Conservation (phyloP, 768 basidiomycete genomes). For the Psilocybe azurescens region DNA sequence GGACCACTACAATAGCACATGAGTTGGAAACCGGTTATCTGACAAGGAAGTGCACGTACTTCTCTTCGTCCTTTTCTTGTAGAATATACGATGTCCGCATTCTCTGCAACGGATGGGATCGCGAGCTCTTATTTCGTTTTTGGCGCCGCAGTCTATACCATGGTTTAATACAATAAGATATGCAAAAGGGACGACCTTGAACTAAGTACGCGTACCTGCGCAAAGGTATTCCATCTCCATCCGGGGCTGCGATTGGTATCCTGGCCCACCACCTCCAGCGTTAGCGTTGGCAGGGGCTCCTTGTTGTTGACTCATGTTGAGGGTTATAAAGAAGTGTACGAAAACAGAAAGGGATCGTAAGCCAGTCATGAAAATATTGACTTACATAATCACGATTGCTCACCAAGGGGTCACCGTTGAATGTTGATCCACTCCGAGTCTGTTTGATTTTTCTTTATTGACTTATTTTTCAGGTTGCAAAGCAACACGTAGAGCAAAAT, state of each 20-base stretch:
- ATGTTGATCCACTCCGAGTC: neutral
- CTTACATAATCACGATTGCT: conserved; percentile 7
- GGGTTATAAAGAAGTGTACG: conserved; percentile 7
- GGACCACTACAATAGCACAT: conserved; percentile 60
- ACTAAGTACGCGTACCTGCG: conserved; percentile 60
- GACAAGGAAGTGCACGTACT: conserved; percentile 59
- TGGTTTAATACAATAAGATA: conserved; percentile 10
- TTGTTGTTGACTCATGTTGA: conserved; percentile 25
- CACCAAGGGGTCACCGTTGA: neutral
- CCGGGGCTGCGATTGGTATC: conserved; percentile 44
- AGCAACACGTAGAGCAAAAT: conserved; percentile 11
- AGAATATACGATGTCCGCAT: conserved; percentile 98
- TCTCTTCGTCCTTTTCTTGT: conserved; percentile 94
- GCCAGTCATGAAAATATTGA: neutral
- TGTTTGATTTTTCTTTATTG: neutral
- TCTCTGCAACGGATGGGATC: conserved; percentile 96
- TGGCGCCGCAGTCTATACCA: conserved; percentile 78
- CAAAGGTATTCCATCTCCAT: conserved; percentile 87
- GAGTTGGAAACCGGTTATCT: conserved; percentile 9
- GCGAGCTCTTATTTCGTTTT: conserved; percentile 88
- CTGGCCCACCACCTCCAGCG: conserved; percentile 23
- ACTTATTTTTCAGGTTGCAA: conserved; percentile 9
- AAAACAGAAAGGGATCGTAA: neutral
- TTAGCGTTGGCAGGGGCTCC: conserved; percentile 17
- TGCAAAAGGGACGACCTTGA: neutral